phyloP scores from a whole-genome alignment of 129 eudicot species.

The Arctium lappa region DNA sequence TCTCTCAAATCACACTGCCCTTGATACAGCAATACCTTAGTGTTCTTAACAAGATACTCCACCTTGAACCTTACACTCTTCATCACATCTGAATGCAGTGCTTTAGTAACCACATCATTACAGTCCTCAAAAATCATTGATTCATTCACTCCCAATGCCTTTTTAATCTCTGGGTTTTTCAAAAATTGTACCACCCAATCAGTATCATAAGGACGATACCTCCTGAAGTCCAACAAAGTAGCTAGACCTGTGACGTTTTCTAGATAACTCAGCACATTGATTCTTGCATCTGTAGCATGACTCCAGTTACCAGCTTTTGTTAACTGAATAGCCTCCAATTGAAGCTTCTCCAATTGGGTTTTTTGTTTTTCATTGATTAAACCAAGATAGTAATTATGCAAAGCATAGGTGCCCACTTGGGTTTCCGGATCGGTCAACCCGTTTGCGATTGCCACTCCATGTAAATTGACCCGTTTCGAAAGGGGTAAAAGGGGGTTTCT shows the following conservation, averaged over 20 bases:
- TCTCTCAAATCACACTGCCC: not conserved
- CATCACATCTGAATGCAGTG: conserved; percentile 63
- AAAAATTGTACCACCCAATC: conserved; percentile 25
- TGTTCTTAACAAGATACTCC: conserved; percentile 24
- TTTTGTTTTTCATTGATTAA: conserved; percentile 59
- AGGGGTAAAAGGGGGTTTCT: not conserved
- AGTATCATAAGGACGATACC: conserved; percentile 42
- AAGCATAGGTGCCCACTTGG: conserved; percentile 64
- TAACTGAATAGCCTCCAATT: not conserved
- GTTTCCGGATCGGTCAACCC: conserved; percentile 57
- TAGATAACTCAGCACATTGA: conserved; percentile 20
- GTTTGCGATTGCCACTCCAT: conserved; percentile 56
- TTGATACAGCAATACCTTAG: not conserved
- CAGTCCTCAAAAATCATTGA: conserved; percentile 47
- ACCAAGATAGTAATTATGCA: conserved; percentile 47
- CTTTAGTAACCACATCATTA: conserved; percentile 37
- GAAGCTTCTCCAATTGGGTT: conserved; percentile 35
- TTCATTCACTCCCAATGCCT: conserved; percentile 33
- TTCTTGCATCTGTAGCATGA: conserved; percentile 53
- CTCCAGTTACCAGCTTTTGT: conserved; percentile 38
- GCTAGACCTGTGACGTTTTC: conserved; percentile 39
- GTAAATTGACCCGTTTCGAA: not conserved
- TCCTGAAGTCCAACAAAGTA: conserved; percentile 39
- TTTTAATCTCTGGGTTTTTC: not conserved
- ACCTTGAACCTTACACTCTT: conserved; percentile 70